phyloP scores from a whole-genome alignment of 768 basidiomycete genomes.

The Leucosporidium creatinivorum region DNA sequence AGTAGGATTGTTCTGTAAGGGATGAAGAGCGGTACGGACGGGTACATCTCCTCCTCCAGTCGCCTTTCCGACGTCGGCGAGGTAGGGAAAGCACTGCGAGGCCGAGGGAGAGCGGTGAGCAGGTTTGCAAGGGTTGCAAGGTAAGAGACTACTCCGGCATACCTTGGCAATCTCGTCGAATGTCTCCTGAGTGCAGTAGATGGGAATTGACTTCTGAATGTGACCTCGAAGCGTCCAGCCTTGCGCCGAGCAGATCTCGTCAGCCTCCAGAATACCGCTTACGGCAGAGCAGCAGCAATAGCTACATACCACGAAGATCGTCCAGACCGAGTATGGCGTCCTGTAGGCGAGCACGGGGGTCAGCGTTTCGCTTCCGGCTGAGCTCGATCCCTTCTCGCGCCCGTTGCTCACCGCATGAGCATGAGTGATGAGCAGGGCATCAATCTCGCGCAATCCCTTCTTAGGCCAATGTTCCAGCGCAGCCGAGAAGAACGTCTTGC shows the following conservation, averaged over 20 bases:
- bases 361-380: not conserved
- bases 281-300: not conserved
- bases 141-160: no score
- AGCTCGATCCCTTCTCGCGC: not conserved
- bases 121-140: no score
- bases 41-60: conserved; percentile 47
- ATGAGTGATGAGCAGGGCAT: conserved; percentile 75
- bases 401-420: conserved; percentile 58
- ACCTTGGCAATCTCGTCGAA: conserved; percentile 56
- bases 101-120: no score
- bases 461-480: conserved; percentile 56
- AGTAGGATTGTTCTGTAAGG: no score
- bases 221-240: conserved; percentile 64
- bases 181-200: conserved; percentile 63
- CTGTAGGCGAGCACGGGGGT: conserved; percentile 12
- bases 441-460: conserved; percentile 62
- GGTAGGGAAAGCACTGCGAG: conserved; percentile 62
- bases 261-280: no score
- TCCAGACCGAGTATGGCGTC: conserved; percentile 82
- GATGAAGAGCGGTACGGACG: conserved; percentile 44
- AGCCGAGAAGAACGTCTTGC: conserved; percentile 38
- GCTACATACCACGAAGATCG: conserved; percentile 64
- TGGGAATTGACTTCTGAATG: conserved; percentile 65
- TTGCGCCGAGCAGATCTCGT: conserved; percentile 37
- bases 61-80: conserved; percentile 64